A percentile compares a stretch with the other conserved stretches of the same genome.
Evolutionary conservation across 2,329 filamentous ascomycete species (phyloP).

Genomic region (Ascochyta rabiei): DNA sequence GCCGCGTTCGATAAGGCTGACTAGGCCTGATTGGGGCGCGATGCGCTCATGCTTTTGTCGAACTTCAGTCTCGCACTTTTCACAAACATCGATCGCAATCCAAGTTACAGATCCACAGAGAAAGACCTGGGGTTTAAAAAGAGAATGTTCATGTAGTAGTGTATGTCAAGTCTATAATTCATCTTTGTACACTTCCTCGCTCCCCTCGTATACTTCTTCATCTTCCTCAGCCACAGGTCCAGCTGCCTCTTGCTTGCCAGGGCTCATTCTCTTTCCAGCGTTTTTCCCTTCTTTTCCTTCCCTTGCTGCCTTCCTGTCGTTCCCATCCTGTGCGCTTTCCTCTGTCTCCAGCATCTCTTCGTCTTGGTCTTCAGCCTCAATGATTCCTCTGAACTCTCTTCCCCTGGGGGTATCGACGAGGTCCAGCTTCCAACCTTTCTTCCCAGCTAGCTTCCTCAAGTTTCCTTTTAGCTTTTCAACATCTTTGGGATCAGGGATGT

Average conservation of each 20-base stretch:
- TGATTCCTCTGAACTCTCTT: conserved; percentile 71
- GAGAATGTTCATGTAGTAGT: background rate
- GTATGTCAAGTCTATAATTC: conserved; percentile 38
- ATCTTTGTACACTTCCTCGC: conserved; percentile 51
- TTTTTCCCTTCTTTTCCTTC: conserved; percentile 32
- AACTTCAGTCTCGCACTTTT: background rate
- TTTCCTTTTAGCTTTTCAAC: conserved; percentile 73
- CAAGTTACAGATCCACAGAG: background rate
- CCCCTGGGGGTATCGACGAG: conserved; percentile 72
- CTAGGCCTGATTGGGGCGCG: conserved; percentile 5
- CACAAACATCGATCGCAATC: no score
- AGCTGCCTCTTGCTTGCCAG: conserved; percentile 20
- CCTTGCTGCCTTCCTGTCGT: conserved; percentile 24
- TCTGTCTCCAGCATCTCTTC: conserved; percentile 42
- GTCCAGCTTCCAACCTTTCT: conserved; percentile 80
- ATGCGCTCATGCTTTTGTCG: background rate
- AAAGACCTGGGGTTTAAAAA: no score
- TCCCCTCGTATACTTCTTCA: conserved; percentile 42
- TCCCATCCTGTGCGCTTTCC: conserved; percentile 19
- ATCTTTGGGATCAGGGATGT: conserved; percentile 65
- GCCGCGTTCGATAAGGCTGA: conserved; percentile 2
- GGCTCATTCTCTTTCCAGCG: conserved; percentile 55
- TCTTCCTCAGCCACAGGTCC: conserved; percentile 24
- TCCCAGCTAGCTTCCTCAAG: conserved; percentile 71
- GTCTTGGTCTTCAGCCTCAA: conserved; percentile 65